These are phyloP conservation scores for Triticum dicoccoides DNA, from an alignment of 176 grass and related monocot genomes.

Conservation along the genomic window DNA sequence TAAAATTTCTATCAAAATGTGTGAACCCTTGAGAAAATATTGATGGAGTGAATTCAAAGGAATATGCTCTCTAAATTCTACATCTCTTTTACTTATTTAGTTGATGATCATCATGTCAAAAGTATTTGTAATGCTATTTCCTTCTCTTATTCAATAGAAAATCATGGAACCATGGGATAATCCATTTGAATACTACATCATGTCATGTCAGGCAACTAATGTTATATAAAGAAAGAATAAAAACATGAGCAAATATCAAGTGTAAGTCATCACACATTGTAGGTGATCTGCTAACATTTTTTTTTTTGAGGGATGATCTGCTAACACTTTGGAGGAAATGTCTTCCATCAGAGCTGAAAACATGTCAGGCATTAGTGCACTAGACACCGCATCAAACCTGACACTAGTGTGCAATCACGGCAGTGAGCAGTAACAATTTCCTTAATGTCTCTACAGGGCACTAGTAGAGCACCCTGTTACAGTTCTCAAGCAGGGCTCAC, in stretches of 20 bases:
- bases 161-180: not conserved
- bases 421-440: not conserved
- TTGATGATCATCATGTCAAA: constrained; percentile 2
- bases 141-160: not conserved
- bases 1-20: not conserved
- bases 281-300: not conserved
- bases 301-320: no score
- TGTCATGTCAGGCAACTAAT: not conserved
- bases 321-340: not conserved
- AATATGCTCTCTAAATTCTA: not conserved
- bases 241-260: not conserved
- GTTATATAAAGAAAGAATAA: not conserved
- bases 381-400: not conserved
- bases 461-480: not conserved
- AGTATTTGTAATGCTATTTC: not conserved
- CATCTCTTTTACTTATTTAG: not conserved
- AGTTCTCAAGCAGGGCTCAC: not conserved
- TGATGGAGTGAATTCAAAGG: not conserved
- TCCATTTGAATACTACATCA: not conserved
- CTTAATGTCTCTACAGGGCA: not conserved
- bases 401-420: not conserved
- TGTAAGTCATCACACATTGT: not conserved
- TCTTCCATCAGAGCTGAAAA: not conserved
- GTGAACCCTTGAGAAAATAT: not conserved
- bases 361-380: not conserved